Percentiles rank a stretch among this genome's conserved stretches.
Evolutionary conservation across 495 filamentous ascomycete genomes (phyloP).

Genomic region (Xanthoparmelia taractica): DNA sequence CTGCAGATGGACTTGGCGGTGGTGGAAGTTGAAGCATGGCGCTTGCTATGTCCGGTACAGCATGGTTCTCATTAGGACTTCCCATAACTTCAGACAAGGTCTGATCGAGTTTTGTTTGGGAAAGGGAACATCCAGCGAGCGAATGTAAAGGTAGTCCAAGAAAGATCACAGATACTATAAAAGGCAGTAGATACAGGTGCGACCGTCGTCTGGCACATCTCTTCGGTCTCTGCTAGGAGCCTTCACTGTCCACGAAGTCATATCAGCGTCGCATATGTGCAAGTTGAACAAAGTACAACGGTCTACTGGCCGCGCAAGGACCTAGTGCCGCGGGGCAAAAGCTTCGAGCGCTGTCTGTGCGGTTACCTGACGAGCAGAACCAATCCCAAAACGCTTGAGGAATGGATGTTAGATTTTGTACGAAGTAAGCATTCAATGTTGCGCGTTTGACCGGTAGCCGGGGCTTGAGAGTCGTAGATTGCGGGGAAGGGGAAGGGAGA

Average conservation of each 20-base stretch:
- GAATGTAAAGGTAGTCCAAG: background rate
- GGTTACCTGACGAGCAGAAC: background rate
- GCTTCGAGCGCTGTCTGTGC: background rate
- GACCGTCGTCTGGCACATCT: background rate
- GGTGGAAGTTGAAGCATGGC: conserved; percentile 21
- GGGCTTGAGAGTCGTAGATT: background rate
- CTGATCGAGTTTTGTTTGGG: background rate
- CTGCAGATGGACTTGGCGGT: conserved; percentile 29
- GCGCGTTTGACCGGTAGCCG: background rate
- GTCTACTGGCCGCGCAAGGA: background rate
- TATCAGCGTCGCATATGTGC: background rate
- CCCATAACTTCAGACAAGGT: conserved; percentile 1
- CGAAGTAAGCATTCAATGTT: background rate
- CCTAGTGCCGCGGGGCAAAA: background rate
- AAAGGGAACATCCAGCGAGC: background rate
- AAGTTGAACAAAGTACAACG: background rate
- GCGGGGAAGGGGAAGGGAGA: background rate
- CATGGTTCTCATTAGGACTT: conserved; percentile 2
- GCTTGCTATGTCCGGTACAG: background rate
- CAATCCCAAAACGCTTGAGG: background rate
- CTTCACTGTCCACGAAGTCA: background rate
- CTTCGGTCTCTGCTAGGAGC: background rate
- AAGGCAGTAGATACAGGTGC: background rate
- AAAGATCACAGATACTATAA: background rate
- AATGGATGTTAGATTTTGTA: background rate